phyloP scores from a whole-genome alignment of 192 early-diverging fungal species.

The Mortierella antarctica region DNA sequence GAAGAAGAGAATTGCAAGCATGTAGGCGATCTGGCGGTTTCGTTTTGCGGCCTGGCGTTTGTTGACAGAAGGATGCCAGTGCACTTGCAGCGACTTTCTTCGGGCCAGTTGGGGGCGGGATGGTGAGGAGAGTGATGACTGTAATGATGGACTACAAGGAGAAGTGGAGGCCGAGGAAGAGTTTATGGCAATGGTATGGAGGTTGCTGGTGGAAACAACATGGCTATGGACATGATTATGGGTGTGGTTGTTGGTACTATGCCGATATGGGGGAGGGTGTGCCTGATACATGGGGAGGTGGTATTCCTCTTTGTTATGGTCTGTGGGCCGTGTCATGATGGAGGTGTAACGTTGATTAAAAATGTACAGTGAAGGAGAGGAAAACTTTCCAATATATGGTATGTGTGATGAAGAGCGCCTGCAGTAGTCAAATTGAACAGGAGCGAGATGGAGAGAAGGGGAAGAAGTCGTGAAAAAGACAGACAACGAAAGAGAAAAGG shows the following conservation, averaged over 20 bases:
- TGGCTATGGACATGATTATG: background rate
- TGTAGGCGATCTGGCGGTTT: conserved; percentile 12
- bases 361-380: too few relatives aligned
- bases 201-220: background rate
- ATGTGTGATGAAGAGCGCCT: too few relatives aligned
- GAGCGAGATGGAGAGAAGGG: too few relatives aligned
- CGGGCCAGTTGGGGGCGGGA: background rate
- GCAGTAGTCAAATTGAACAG: too few relatives aligned
- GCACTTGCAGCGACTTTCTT: conserved; percentile 31
- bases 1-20: conserved; percentile 20
- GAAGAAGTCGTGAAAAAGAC: background rate
- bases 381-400: too few relatives aligned
- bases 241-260: background rate
- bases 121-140: background rate
- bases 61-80: conserved; percentile 50
- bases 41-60: conserved; percentile 32
- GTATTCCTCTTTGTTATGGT: background rate
- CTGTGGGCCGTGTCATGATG: conserved; percentile 9
- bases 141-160: background rate
- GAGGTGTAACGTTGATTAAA: background rate
- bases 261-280: conserved; percentile 1
- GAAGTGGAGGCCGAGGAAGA: background rate
- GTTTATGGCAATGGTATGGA: background rate
- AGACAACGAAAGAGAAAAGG: background rate
- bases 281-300: conserved; percentile 4